Percentiles rank a stretch among this genome's conserved stretches.
phyloP scores from a whole-genome alignment of 192 early-diverging fungal species.

The Coemansia umbellata region DNA sequence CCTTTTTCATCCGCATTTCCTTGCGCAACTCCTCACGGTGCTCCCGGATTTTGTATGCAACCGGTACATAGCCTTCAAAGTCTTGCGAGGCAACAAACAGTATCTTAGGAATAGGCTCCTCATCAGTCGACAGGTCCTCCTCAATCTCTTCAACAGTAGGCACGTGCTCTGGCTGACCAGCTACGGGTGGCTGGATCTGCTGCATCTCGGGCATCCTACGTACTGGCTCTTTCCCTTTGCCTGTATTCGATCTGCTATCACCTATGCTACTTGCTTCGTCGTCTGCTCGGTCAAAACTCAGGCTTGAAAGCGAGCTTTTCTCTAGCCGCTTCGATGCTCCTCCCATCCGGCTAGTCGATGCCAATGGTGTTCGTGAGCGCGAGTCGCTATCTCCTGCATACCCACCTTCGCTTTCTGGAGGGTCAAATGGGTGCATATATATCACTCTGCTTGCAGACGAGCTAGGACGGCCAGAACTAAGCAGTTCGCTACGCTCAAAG shows the following conservation, averaged over 20 bases:
- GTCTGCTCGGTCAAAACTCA: slow-evolving; percentile 3
- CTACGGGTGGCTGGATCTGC: slow-evolving; percentile 17
- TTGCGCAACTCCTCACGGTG: slow-evolving; percentile 38
- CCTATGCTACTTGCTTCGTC: slow-evolving; percentile 2
- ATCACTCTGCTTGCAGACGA: slow-evolving; percentile 35
- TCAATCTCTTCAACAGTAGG: slow-evolving; percentile 39
- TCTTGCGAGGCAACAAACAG: slow-evolving; percentile 39
- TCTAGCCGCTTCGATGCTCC: neutral
- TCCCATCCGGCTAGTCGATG: slow-evolving; percentile 4
- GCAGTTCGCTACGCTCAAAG: slow-evolving; percentile 35
- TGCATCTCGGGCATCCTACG: slow-evolving; percentile 30
- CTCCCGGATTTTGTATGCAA: slow-evolving; percentile 29
- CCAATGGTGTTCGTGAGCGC: neutral
- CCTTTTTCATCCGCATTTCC: slow-evolving; percentile 22
- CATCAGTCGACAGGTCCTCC: slow-evolving; percentile 33
- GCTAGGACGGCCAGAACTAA: slow-evolving; percentile 15
- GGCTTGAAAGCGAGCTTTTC: slow-evolving; percentile 9
- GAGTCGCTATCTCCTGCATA: slow-evolving; percentile 18
- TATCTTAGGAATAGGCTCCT: slow-evolving; percentile 34
- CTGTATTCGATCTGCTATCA: neutral
- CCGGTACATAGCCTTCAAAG: slow-evolving; percentile 42
- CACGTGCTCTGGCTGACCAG: slow-evolving; percentile 5
- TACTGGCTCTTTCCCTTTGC: neutral
- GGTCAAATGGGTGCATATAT: slow-evolving; percentile 37
- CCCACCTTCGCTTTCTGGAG: slow-evolving; percentile 8